A percentile compares a stretch with the other conserved stretches of the same genome.
Evolutionary conservation across 331 rosid genomes (phyloP).

Genomic region (Telfairia occidentalis): DNA sequence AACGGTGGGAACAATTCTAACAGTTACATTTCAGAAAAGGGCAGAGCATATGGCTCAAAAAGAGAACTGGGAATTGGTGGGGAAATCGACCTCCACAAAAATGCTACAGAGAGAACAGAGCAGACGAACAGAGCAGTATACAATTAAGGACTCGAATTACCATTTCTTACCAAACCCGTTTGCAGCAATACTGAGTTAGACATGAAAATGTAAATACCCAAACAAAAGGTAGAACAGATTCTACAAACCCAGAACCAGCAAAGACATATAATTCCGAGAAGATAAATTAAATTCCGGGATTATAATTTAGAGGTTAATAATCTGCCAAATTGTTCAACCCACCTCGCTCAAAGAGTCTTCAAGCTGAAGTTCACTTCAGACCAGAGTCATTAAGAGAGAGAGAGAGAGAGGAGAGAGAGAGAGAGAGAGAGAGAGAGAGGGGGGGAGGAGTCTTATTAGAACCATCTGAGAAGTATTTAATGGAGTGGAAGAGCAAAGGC

Average conservation of each 20-base stretch:
- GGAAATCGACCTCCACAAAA: neutral
- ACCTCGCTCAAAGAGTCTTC: slow-evolving; percentile 30
- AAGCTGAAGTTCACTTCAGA: slow-evolving; percentile 21
- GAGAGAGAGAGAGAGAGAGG: neutral
- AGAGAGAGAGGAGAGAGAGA: too few relatives aligned
- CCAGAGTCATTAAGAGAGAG: slow-evolving; percentile 16
- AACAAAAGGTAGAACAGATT: slow-evolving; percentile 1
- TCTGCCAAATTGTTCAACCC: slow-evolving; percentile 17
- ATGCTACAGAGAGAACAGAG: neutral
- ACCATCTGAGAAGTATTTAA: slow-evolving; percentile 15
- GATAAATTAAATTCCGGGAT: neutral
- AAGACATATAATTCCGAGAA: neutral
- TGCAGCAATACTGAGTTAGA: slow-evolving; percentile 1
- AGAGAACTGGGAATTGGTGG: neutral
- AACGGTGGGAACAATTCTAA: neutral
- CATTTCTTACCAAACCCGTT: slow-evolving; percentile 6
- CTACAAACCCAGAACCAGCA: neutral
- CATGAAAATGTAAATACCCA: neutral
- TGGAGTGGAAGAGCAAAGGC: slow-evolving; percentile 6
- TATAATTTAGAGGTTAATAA: slow-evolving; percentile 4
- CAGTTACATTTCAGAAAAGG: neutral
- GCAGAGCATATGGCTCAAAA: neutral
- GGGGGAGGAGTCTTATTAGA: slow-evolving; percentile 6
- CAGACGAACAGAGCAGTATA: neutral
- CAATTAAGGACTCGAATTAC: neutral